A percentile compares a stretch with the other conserved stretches of the same genome.
phyloP scores from a whole-genome alignment of 345 rosid species.

The Brassica napus region DNA sequence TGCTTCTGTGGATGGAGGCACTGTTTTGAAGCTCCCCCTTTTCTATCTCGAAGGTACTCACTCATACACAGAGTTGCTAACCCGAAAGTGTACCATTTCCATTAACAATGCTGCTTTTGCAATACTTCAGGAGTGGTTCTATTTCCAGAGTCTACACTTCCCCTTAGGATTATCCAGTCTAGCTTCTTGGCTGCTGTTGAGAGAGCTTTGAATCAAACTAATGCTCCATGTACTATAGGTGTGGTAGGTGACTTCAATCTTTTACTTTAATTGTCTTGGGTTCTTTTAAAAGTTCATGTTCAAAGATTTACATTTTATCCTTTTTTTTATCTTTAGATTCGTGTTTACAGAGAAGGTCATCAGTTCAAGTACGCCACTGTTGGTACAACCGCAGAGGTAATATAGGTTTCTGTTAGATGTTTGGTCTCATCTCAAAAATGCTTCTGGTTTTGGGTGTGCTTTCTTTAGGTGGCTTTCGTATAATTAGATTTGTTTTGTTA shows the following conservation, averaged over 20 bases:
- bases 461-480: background rate
- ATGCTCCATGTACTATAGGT: constrained; percentile 77
- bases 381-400: constrained; percentile 98
- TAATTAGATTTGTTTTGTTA: background rate
- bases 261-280: background rate
- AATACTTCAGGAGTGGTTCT: constrained; percentile 77
- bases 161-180: constrained; percentile 77
- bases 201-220: constrained; percentile 74
- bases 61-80: background rate
- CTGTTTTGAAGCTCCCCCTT: constrained; percentile 62
- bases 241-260: constrained; percentile 66
- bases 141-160: constrained; percentile 94
- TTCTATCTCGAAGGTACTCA: constrained; percentile 85
- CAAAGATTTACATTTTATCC: background rate
- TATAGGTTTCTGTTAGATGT: background rate
- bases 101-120: constrained; percentile 24
- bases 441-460: constrained; percentile 14
- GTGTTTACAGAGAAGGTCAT: constrained; percentile 50
- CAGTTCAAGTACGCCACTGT: constrained; percentile 54
- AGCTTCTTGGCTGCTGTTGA: constrained; percentile 78
- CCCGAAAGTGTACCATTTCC: background rate
- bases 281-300: constrained; percentile 8
- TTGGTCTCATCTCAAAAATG: constrained; percentile 1
- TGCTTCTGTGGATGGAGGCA: constrained; percentile 84
- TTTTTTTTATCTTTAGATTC: constrained; percentile 55